These are phyloP conservation scores for Sclerotinia minor DNA, from an alignment of 2,329 filamentous ascomycete genomes.

Conservation along the genomic window DNA sequence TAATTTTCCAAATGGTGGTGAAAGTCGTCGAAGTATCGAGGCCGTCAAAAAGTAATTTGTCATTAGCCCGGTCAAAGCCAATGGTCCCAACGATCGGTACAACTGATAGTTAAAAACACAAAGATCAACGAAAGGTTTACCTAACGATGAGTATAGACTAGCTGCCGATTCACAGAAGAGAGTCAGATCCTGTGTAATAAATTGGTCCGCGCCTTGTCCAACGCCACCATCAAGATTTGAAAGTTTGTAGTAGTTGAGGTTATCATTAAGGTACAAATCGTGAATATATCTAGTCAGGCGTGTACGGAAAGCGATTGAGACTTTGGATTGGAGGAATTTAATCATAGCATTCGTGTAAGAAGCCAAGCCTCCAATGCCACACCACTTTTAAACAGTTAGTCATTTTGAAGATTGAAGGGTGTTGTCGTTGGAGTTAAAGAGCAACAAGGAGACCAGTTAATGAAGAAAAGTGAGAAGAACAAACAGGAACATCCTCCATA, in stretches of 20 bases:
- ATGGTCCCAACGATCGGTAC: constrained; percentile 83
- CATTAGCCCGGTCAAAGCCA: constrained; percentile 81
- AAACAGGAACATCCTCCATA: background rate
- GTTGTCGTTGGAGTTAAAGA: background rate
- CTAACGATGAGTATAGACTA: constrained; percentile 89
- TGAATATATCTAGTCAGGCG: constrained; percentile 94
- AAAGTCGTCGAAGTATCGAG: constrained; percentile 81
- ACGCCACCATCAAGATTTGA: constrained; percentile 90
- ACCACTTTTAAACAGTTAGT: constrained; percentile 60
- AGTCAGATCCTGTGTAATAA: constrained; percentile 95
- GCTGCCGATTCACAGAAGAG: constrained; percentile 92
- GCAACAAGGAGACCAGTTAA: constrained; percentile 13
- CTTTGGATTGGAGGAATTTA: constrained; percentile 96
- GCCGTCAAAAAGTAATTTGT: constrained; percentile 95
- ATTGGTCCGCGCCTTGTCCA: constrained; percentile 90
- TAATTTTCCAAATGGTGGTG: constrained; percentile 93
- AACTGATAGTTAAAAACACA: constrained; percentile 98
- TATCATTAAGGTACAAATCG: constrained; percentile 91
- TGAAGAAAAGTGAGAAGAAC: background rate
- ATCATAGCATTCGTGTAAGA: constrained; percentile 99
- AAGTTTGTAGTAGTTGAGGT: constrained; percentile 94
- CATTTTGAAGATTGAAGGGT: background rate
- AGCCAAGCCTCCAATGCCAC: constrained; percentile 86
- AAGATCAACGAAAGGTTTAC: constrained; percentile 97
- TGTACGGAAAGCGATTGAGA: constrained; percentile 96